Conservation (phyloP, 169 alveolate genomes). For the Plasmodium reichenowi region DNA sequence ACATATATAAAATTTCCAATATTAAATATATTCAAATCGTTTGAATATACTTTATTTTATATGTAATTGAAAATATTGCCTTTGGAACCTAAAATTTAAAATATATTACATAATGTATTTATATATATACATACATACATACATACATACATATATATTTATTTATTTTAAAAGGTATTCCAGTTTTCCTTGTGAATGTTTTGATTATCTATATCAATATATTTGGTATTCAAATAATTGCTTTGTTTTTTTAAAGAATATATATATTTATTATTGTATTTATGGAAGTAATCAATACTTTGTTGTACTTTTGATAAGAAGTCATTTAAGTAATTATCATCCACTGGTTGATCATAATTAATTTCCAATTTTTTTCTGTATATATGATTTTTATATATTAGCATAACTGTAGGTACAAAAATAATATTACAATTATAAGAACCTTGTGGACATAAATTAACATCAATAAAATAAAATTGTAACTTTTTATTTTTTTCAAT, state of each 20-base stretch:
- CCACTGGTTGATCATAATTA: slow-evolving; percentile 58
- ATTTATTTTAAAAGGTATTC: slow-evolving; percentile 43
- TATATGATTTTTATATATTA: slow-evolving; percentile 68
- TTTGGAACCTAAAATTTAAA: no score
- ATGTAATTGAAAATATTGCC: background rate
- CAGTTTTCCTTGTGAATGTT: slow-evolving; percentile 74
- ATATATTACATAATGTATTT: no score
- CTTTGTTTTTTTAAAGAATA: slow-evolving; percentile 51
- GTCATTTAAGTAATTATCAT: slow-evolving; percentile 50
- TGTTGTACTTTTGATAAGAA: slow-evolving; percentile 43
- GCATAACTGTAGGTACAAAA: slow-evolving; percentile 55
- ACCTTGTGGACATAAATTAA: slow-evolving; percentile 66
- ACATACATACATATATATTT: no score
- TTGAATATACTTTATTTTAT: no score
- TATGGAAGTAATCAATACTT: slow-evolving; percentile 43
- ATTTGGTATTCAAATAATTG: slow-evolving; percentile 67
- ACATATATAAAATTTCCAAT: no score
- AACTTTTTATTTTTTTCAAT: slow-evolving; percentile 65
- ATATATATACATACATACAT: no score
- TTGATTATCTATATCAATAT: slow-evolving; percentile 67
- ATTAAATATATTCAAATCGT: no score
- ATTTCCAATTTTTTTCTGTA: slow-evolving; percentile 64
- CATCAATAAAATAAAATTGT: slow-evolving; percentile 65
- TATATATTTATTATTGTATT: slow-evolving; percentile 56
- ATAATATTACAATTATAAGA: slow-evolving; percentile 58